Conservation (phyloP, 2,329 filamentous ascomycete genomes). For the Onygenales sp. region DNA sequence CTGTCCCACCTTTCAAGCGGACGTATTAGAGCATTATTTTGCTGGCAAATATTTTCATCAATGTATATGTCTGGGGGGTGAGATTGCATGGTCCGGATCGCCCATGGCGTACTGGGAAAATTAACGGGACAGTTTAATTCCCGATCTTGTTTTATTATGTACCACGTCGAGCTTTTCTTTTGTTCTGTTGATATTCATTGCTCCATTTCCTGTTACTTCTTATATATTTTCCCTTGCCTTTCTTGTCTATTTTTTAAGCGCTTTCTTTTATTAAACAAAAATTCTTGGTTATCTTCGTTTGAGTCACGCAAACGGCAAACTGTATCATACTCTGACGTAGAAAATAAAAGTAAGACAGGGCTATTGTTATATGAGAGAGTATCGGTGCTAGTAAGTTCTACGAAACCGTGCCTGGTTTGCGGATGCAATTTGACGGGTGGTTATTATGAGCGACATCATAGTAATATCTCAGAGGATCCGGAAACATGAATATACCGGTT, state of each 20-base stretch:
- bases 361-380: neutral
- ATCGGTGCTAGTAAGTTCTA: neutral
- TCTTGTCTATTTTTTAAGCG: neutral
- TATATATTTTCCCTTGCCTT: neutral
- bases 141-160: neutral
- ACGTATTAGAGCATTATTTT: slow-evolving; percentile 32
- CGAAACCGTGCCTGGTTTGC: neutral
- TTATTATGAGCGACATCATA: too few relatives aligned
- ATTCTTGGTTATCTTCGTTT: slow-evolving; percentile 3
- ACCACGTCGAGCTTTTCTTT: neutral
- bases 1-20: slow-evolving; percentile 88
- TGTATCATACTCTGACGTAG: slow-evolving; percentile 1
- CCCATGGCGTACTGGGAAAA: neutral
- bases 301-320: neutral
- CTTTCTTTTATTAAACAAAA: neutral
- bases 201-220: neutral
- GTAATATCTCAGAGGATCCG: too few relatives aligned
- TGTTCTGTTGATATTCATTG: neutral
- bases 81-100: neutral
- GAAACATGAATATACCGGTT: too few relatives aligned
- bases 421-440: neutral
- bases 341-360: neutral
- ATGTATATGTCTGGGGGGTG: neutral
- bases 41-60: neutral
- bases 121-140: neutral